Evolutionary conservation across 2,329 filamentous ascomycete genomes (phyloP).

Genomic region (Chrysoporthe deuterocubensis): DNA sequence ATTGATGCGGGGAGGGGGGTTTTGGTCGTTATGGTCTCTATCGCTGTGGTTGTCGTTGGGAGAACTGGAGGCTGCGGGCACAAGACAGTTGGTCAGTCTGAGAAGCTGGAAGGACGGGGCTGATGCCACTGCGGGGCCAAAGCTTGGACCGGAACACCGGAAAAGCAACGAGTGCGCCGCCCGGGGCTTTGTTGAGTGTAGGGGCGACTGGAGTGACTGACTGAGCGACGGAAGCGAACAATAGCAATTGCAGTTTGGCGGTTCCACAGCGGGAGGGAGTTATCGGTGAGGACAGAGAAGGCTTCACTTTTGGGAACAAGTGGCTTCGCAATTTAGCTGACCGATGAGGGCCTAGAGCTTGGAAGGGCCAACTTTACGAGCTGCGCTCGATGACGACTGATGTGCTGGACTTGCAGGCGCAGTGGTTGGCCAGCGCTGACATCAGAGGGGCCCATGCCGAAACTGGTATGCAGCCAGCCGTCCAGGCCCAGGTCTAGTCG

Average conservation of each 20-base stretch:
- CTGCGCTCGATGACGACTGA: constrained; percentile 13
- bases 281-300: background rate
- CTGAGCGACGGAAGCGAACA: background rate
- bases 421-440: constrained; percentile 12
- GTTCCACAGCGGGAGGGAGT: background rate
- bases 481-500: background rate
- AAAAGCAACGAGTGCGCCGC: background rate
- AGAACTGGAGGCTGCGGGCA: constrained; percentile 14
- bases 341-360: constrained; percentile 7
- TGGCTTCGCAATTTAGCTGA: constrained; percentile 1
- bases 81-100: constrained; percentile 25
- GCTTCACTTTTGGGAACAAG: background rate
- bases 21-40: constrained; percentile 23
- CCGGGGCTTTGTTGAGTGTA: background rate
- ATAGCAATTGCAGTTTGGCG: background rate
- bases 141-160: constrained; percentile 16
- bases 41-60: constrained; percentile 20
- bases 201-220: background rate
- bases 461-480: background rate
- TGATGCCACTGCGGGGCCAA: constrained; percentile 25
- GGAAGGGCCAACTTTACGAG: constrained; percentile 2
- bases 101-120: constrained; percentile 19
- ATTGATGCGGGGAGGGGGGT: constrained; percentile 6
- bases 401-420: constrained; percentile 16
- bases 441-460: constrained; percentile 10